These are phyloP conservation scores for Podaxis sp. DNA, from an alignment of 768 basidiomycete genomes.

Conservation along the genomic window DNA sequence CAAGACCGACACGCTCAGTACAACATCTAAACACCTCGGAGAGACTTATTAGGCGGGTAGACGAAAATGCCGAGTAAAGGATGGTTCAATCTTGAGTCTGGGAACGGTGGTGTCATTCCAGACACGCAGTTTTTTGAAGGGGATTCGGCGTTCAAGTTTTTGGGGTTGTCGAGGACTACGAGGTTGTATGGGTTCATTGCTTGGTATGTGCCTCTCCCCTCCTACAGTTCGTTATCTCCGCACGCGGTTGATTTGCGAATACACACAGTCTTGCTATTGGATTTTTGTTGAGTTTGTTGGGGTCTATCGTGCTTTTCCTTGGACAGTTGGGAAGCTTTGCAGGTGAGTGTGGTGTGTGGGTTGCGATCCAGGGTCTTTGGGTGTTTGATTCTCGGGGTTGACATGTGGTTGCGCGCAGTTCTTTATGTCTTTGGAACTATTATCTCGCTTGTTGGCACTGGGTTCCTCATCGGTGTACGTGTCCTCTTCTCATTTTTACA, in stretches of 20 bases:
- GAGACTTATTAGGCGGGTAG: slow-evolving; percentile 1
- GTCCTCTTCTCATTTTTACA: background rate
- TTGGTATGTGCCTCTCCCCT: slow-evolving; percentile 53
- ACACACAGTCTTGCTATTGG: slow-evolving; percentile 62
- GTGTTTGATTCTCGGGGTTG: background rate
- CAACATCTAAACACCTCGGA: slow-evolving; percentile 8
- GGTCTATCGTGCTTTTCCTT: slow-evolving; percentile 73
- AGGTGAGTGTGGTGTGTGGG: slow-evolving; percentile 42
- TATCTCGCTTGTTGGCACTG: slow-evolving; percentile 81
- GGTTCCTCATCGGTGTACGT: slow-evolving; percentile 87
- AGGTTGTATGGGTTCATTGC: slow-evolving; percentile 83
- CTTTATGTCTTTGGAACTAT: slow-evolving; percentile 82
- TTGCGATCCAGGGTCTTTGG: background rate
- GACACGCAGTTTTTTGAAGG: slow-evolving; percentile 87
- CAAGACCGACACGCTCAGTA: background rate
- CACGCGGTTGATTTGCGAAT: background rate
- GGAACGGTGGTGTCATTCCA: slow-evolving; percentile 49
- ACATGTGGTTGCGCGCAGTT: slow-evolving; percentile 39
- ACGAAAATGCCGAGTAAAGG: slow-evolving; percentile 59
- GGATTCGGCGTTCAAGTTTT: slow-evolving; percentile 80
- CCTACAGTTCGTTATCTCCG: background rate
- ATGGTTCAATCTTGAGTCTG: slow-evolving; percentile 84
- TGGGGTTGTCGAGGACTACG: slow-evolving; percentile 77
- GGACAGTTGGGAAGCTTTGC: slow-evolving; percentile 70
- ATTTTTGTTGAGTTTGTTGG: slow-evolving; percentile 78